Evolutionary conservation across 2,329 filamentous ascomycete genomes (phyloP).

Genomic region (Fusarium metavorans): DNA sequence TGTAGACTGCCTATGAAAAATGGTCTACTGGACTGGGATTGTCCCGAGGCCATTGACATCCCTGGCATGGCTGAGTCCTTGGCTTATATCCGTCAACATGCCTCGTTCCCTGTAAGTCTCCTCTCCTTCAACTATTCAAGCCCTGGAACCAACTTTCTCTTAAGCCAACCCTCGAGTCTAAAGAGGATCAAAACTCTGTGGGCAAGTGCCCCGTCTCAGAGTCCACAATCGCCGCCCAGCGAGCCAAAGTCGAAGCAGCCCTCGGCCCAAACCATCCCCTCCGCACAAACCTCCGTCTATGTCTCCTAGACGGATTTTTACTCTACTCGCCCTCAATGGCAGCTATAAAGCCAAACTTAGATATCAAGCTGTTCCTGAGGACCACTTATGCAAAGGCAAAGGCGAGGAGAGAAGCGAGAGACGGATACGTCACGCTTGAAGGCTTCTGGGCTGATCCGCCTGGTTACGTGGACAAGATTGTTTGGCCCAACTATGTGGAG

Average conservation of each 20-base stretch:
- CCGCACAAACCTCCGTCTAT: slow-evolving; percentile 61
- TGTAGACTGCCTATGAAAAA: slow-evolving; percentile 64
- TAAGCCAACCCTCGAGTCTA: slow-evolving; percentile 49
- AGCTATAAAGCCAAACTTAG: slow-evolving; percentile 71
- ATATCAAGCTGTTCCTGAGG: slow-evolving; percentile 83
- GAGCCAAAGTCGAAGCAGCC: slow-evolving; percentile 61
- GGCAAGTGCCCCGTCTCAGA: slow-evolving; percentile 66
- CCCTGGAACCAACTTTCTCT: not conserved
- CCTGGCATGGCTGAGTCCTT: slow-evolving; percentile 75
- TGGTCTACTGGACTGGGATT: slow-evolving; percentile 91
- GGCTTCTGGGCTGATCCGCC: slow-evolving; percentile 97
- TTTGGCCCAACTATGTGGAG: slow-evolving; percentile 93
- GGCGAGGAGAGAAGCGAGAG: slow-evolving; percentile 73
- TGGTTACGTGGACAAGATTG: slow-evolving; percentile 91
- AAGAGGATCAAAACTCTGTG: slow-evolving; percentile 72
- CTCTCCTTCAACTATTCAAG: not conserved
- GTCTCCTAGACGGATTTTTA: slow-evolving; percentile 89
- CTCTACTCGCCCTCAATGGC: slow-evolving; percentile 74
- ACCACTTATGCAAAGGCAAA: slow-evolving; percentile 75
- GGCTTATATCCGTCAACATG: slow-evolving; percentile 75
- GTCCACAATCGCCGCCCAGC: slow-evolving; percentile 59
- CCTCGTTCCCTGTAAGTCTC: slow-evolving; percentile 69
- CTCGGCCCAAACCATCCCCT: slow-evolving; percentile 58
- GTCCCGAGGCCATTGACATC: slow-evolving; percentile 81
- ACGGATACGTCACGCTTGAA: slow-evolving; percentile 83